Evolutionary conservation across 768 basidiomycete species (phyloP).

Genomic region (Boletellus ananas): DNA sequence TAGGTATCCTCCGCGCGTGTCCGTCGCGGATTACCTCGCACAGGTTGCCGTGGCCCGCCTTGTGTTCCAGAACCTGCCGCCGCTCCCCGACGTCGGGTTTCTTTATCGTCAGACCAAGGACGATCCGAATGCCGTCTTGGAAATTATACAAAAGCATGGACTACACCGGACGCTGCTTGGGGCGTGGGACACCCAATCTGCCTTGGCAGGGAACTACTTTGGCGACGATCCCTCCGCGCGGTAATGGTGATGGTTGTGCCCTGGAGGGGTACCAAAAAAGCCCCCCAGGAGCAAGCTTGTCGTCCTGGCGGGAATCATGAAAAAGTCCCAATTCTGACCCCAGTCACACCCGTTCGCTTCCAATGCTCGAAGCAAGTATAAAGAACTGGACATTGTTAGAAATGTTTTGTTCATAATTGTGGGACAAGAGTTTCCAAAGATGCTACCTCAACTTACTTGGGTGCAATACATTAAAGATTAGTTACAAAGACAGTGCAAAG

Average conservation of each 20-base stretch:
- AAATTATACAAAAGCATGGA: constrained; percentile 48
- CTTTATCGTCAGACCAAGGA: constrained; percentile 32
- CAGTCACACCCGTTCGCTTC: no score
- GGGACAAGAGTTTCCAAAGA: no score
- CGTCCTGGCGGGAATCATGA: no score
- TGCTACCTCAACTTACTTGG: no score
- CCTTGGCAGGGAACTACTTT: constrained; percentile 64
- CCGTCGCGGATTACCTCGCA: constrained; percentile 52
- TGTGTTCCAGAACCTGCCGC: constrained; percentile 66
- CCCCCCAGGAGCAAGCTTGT: no score
- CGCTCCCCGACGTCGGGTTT: constrained; percentile 43
- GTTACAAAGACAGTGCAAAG: no score
- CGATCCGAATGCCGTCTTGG: constrained; percentile 41
- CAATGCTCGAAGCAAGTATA: no score
- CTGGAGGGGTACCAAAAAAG: no score
- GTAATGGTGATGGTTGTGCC: background rate
- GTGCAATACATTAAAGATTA: no score
- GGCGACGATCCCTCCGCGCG: constrained; percentile 50
- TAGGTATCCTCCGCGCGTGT: constrained; percentile 49
- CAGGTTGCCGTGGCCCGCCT: constrained; percentile 60
- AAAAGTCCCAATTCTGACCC: no score
- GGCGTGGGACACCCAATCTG: constrained; percentile 42
- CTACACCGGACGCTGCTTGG: constrained; percentile 40
- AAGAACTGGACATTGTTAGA: no score
- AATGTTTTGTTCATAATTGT: no score